Percentiles rank a stretch among this genome's conserved stretches.
Evolutionary conservation across 2,329 filamentous ascomycete genomes (phyloP).

Genomic region (Pseudogymnoascus sp.): DNA sequence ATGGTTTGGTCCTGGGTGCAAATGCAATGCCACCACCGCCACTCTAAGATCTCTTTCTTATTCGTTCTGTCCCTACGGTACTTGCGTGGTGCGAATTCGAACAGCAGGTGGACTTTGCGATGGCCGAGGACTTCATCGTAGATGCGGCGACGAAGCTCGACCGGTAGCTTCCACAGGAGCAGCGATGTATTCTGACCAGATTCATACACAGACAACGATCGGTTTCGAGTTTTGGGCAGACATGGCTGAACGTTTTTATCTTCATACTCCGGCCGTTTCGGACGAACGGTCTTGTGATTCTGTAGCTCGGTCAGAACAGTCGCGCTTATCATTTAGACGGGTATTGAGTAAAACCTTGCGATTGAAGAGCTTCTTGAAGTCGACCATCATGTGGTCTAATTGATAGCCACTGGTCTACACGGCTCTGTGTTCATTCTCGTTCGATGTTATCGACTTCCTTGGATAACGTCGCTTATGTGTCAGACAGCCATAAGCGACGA

Average conservation of each 20-base stretch:
- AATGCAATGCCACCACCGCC: constrained; percentile 20
- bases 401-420: background rate
- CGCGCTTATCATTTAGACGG: background rate
- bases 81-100: constrained; percentile 10
- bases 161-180: constrained; percentile 17
- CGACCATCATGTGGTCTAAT: background rate
- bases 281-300: background rate
- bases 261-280: constrained; percentile 1
- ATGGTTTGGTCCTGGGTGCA: constrained; percentile 17
- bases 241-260: background rate
- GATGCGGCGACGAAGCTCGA: constrained; percentile 21
- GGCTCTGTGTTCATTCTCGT: background rate
- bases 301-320: background rate
- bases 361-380: constrained; percentile 4
- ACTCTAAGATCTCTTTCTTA: constrained; percentile 18
- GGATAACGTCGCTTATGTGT: background rate
- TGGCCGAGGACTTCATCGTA: constrained; percentile 20
- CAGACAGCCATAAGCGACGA: background rate
- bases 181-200: background rate
- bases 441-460: background rate
- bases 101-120: constrained; percentile 12
- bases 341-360: background rate
- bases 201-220: constrained; percentile 1
- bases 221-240: background rate
- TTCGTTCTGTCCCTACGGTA: constrained; percentile 17